These are phyloP conservation scores for Suillus spraguei DNA, from an alignment of 768 basidiomycete genomes.

Conservation along the genomic window DNA sequence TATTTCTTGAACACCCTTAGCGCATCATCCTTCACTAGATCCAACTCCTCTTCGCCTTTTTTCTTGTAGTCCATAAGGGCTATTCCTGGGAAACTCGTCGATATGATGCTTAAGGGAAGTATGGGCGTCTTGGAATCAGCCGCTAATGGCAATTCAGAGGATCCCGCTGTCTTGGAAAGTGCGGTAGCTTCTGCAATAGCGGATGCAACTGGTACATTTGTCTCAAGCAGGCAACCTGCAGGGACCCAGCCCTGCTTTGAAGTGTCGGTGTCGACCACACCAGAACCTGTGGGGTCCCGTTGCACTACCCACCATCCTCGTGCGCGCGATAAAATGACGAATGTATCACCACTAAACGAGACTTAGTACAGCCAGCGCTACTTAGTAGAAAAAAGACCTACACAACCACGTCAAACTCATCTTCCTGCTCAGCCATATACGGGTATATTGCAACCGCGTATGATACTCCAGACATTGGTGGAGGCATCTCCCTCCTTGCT, in stretches of 20 bases:
- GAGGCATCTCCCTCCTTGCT: conserved; percentile 44
- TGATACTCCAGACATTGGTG: conserved; percentile 60
- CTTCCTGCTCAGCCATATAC: conserved; percentile 97
- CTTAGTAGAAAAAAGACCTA: conserved; percentile 44
- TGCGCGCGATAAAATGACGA: conserved; percentile 90
- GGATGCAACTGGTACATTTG: conserved; percentile 85
- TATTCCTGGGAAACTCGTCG: conserved; percentile 96
- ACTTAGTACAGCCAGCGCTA: conserved; percentile 11
- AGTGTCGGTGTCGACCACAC: conserved; percentile 74
- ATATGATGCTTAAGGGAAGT: conserved; percentile 87
- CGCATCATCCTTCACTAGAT: conserved; percentile 84
- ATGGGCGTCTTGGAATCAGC: conserved; percentile 70
- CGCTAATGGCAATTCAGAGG: conserved; percentile 39
- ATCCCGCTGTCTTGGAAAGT: conserved; percentile 50
- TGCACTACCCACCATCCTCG: conserved; percentile 99
- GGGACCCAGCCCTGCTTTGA: conserved; percentile 96
- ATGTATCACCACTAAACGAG: conserved; percentile 78
- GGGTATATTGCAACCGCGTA: conserved; percentile 99
- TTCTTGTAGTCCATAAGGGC: conserved; percentile 96
- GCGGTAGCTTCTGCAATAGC: conserved; percentile 84
- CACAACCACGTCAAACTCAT: conserved; percentile 98
- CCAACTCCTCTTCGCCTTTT: conserved; percentile 91
- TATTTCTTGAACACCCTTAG: conserved; percentile 96
- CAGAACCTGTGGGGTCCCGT: conserved; percentile 85
- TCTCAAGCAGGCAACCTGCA: conserved; percentile 94